Percentiles rank a stretch among this genome's conserved stretches.
These are phyloP conservation scores for Citrus sinensis DNA, from an alignment of 345 rosid genomes.

Conservation along the genomic window DVS_A1.0 CM039167.1:25731001-25731500, in stretches of 20 bases:
- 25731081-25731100: too few species aligned
- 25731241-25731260: neutral
- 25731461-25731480: conserved; percentile 8
- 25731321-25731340: neutral
- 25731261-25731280: neutral
- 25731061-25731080: too few species aligned
- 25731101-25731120: too few species aligned
- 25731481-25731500: conserved; percentile 8
- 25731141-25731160: too few species aligned
- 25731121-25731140: too few species aligned
- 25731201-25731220: too few species aligned
- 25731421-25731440: conserved; percentile 24
- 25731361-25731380: neutral
- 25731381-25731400: neutral
- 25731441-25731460: conserved; percentile 27
- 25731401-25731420: conserved; percentile 12
- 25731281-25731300: neutral
- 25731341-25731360: neutral
- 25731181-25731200: too few species aligned
- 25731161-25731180: too few species aligned
- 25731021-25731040: too few species aligned
- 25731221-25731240: neutral
- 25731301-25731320: neutral
- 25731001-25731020: too few species aligned
- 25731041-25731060: too few species aligned